phyloP scores from a whole-genome alignment of 768 basidiomycete genomes.

The Naematelia aurantialba region DNA sequence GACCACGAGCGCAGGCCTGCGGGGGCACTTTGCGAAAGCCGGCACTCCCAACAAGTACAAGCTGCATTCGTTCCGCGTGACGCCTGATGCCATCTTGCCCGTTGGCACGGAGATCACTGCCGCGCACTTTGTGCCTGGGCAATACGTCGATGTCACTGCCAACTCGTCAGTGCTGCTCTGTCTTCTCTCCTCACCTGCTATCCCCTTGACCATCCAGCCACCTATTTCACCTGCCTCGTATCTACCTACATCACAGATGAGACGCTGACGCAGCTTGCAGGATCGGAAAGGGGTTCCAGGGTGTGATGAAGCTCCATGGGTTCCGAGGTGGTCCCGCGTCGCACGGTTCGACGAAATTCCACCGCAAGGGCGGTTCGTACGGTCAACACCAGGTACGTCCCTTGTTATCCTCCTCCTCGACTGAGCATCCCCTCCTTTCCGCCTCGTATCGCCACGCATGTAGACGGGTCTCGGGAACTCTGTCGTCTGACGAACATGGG shows the following conservation, averaged over 20 bases:
- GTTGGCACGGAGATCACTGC: conserved; percentile 86
- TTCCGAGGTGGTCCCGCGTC: conserved; percentile 87
- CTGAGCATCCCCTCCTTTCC: not conserved
- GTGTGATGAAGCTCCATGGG: conserved; percentile 93
- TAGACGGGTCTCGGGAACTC: too few species aligned
- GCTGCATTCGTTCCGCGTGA: conserved; percentile 83
- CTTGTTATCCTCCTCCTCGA: not conserved
- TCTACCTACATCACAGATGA: not conserved
- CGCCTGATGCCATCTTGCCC: conserved; percentile 81
- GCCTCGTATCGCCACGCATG: not conserved
- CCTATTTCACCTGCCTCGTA: too few species aligned
- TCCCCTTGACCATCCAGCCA: not conserved
- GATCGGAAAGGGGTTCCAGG: conserved; percentile 95
- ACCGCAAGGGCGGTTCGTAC: conserved; percentile 86
- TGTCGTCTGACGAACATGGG: not conserved
- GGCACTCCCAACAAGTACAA: conserved; percentile 72
- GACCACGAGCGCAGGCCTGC: conserved; percentile 71
- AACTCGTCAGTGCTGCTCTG: conserved; percentile 67
- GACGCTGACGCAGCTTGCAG: conserved; percentile 52
- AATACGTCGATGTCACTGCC: conserved; percentile 85
- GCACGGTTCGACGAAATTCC: conserved; percentile 93
- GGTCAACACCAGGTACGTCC: conserved; percentile 83
- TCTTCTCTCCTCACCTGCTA: not conserved
- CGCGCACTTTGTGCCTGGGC: conserved; percentile 93
- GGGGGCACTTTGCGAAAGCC: conserved; percentile 83